Conservation (phyloP, 2,329 filamentous ascomycete genomes). For the Dothidotthia symphoricarpi region DNA sequence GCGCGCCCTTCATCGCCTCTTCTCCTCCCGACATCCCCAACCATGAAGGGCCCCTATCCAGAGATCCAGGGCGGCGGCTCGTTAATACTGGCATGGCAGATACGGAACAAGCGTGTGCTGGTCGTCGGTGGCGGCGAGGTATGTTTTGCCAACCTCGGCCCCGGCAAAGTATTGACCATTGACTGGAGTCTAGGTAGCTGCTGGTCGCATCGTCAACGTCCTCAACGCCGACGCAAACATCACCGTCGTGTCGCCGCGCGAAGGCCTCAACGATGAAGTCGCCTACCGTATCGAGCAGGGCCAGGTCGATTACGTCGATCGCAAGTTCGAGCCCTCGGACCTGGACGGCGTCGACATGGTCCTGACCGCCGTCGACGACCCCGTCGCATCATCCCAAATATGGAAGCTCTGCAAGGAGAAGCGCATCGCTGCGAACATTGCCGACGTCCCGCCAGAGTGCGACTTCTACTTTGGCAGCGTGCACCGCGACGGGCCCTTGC, state of each 20-base stretch:
- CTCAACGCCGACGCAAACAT: conserved; percentile 93
- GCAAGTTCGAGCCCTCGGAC: conserved; percentile 81
- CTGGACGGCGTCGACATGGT: conserved; percentile 84
- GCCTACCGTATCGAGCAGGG: conserved; percentile 71
- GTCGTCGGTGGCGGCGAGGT: conserved; percentile 95
- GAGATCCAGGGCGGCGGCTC: conserved; percentile 87
- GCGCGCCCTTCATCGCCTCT: conserved; percentile 24
- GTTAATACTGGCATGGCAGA: conserved; percentile 93
- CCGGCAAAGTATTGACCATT: conserved; percentile 30
- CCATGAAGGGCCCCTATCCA: conserved; percentile 63
- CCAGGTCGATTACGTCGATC: conserved; percentile 77
- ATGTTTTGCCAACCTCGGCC: conserved; percentile 32
- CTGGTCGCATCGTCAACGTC: conserved; percentile 87
- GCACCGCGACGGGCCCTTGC: conserved; percentile 89
- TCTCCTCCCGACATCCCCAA: conserved; percentile 17
- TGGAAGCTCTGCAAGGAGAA: conserved; percentile 90
- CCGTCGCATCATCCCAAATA: conserved; percentile 81
- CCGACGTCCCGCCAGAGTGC: conserved; percentile 93
- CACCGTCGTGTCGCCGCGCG: conserved; percentile 75
- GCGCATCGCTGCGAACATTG: conserved; percentile 88
- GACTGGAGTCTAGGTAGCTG: conserved; percentile 70
- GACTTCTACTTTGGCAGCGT: conserved; percentile 99
- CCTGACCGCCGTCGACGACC: conserved; percentile 88
- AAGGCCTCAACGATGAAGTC: conserved; percentile 85
- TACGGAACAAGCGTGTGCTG: conserved; percentile 82